These are phyloP conservation scores for Phalaenopsis equestris DNA, from an alignment of 106 monocot genomes.

Conservation along the genomic window DNA sequence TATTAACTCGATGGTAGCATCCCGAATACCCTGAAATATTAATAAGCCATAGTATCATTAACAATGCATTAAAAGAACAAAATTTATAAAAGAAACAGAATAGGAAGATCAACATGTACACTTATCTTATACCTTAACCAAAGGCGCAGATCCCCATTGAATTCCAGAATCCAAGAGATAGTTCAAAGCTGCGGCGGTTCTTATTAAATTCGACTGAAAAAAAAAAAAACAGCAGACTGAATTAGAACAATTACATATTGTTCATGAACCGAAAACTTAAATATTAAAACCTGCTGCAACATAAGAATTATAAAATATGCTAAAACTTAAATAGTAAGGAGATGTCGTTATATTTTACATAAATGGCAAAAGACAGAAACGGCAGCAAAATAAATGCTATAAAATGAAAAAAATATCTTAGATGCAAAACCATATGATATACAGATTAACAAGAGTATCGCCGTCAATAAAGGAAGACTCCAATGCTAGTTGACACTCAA, in stretches of 20 bases:
- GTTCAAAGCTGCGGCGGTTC: constrained; percentile 67
- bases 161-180: constrained; percentile 90
- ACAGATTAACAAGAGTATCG: not conserved
- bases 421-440: not conserved
- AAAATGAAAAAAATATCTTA: not conserved
- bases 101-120: not conserved
- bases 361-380: not conserved
- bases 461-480: too few relatives aligned
- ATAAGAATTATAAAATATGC: too few relatives aligned
- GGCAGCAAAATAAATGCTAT: not conserved
- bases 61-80: not conserved
- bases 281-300: not conserved
- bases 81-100: not conserved
- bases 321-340: too few relatives aligned
- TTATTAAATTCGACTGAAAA: constrained; percentile 73
- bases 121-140: constrained; percentile 59
- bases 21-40: constrained; percentile 77
- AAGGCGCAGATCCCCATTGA: constrained; percentile 91
- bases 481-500: too few relatives aligned
- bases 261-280: not conserved
- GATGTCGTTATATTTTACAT: too few relatives aligned
- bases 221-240: not conserved
- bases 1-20: constrained; percentile 87
- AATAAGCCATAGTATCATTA: not conserved
- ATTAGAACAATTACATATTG: constrained; percentile 9